A percentile compares a stretch with the other conserved stretches of the same genome.
Conservation (phyloP, 1,284 basidiomycete species). For the Ceratobasidium sp. region DNA sequence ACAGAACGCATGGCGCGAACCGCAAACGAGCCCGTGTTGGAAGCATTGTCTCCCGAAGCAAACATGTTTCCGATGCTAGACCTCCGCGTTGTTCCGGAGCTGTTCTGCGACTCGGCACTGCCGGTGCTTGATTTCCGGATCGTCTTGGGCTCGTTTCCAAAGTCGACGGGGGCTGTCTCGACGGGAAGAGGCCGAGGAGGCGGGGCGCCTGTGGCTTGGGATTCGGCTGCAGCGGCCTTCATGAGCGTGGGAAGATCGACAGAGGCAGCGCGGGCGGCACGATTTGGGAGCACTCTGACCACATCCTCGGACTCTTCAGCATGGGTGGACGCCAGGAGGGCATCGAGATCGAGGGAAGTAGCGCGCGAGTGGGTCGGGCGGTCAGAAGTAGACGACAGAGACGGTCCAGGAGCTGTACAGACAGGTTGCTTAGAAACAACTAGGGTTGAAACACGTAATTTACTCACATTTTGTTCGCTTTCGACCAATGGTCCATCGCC, state of each 20-base stretch:
- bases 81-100: slow-evolving; percentile 40
- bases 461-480: slow-evolving; percentile 71
- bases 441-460: slow-evolving; percentile 23
- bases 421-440: slow-evolving; percentile 33
- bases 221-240: slow-evolving; percentile 41
- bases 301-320: slow-evolving; percentile 55
- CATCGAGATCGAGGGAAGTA: slow-evolving; percentile 14
- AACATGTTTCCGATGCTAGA: slow-evolving; percentile 24
- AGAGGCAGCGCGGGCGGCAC: slow-evolving; percentile 55
- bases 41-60: slow-evolving; percentile 8
- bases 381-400: slow-evolving; percentile 40
- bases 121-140: slow-evolving; percentile 40
- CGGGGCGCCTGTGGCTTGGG: not conserved
- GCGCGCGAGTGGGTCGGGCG: slow-evolving; percentile 28
- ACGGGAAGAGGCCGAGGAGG: slow-evolving; percentile 31
- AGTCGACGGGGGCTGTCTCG: slow-evolving; percentile 31
- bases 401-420: slow-evolving; percentile 46
- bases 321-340: slow-evolving; percentile 10
- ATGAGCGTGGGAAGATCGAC: slow-evolving; percentile 67
- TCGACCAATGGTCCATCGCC: slow-evolving; percentile 66
- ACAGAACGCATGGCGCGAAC: slow-evolving; percentile 77
- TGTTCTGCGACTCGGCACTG: slow-evolving; percentile 37
- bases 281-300: not conserved
- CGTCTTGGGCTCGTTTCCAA: slow-evolving; percentile 29
- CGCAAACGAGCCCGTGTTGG: slow-evolving; percentile 64